phyloP scores from a whole-genome alignment of 495 filamentous ascomycete species.

The Penicillium goetzii region DNA sequence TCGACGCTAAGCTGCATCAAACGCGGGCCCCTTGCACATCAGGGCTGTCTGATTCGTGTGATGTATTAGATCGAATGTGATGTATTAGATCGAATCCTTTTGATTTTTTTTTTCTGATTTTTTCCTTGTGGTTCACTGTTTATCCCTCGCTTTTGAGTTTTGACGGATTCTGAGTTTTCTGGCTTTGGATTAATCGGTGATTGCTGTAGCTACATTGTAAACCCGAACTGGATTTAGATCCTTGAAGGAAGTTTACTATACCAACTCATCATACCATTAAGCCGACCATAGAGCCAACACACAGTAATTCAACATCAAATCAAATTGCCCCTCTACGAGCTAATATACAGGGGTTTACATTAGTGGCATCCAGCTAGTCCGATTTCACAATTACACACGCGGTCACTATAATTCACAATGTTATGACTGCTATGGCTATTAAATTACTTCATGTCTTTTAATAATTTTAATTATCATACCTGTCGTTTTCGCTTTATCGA shows the following conservation, averaged over 20 bases:
- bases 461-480: not conserved
- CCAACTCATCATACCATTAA: not conserved
- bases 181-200: not conserved
- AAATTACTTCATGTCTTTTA: not conserved
- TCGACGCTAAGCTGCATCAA: not conserved
- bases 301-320: not conserved
- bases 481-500: not conserved
- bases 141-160: not conserved
- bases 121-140: not conserved
- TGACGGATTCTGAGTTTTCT: not conserved
- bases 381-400: not conserved
- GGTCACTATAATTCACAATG: not conserved
- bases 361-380: not conserved
- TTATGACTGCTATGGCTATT: too few species aligned
- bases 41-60: not conserved
- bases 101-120: not conserved
- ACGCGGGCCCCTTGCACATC: constrained; percentile 6
- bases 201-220: not conserved
- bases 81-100: not conserved
- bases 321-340: not conserved
- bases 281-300: not conserved
- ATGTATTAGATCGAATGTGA: constrained; percentile 4
- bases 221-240: not conserved
- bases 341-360: not conserved
- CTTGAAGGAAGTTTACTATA: not conserved